These are phyloP conservation scores for Talaromyces liani DNA, from an alignment of 495 filamentous ascomycete genomes.

Conservation along the genomic window DNA sequence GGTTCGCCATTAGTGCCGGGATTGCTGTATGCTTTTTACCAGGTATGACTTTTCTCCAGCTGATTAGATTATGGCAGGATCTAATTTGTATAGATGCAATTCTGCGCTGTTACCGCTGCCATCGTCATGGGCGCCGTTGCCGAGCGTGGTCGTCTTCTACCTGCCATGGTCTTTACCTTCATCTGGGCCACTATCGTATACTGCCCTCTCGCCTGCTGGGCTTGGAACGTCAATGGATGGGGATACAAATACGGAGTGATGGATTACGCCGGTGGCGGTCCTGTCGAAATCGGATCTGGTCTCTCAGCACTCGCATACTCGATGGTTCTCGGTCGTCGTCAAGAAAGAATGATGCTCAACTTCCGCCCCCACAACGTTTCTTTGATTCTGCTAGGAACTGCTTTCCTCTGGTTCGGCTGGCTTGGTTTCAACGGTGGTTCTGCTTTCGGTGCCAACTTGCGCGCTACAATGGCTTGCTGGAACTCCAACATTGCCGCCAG, in stretches of 20 bases:
- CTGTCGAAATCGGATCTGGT: constrained; percentile 95
- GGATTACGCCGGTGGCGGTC: constrained; percentile 95
- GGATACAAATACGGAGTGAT: constrained; percentile 84
- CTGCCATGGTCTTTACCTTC: constrained; percentile 93
- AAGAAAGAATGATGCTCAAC: constrained; percentile 99
- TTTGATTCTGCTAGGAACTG: constrained; percentile 88
- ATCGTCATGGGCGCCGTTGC: constrained; percentile 90
- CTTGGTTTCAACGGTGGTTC: constrained; percentile 98
- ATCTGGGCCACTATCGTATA: constrained; percentile 97
- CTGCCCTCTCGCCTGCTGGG: constrained; percentile 94
- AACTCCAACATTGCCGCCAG: constrained; percentile 90
- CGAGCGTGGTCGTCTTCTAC: constrained; percentile 87
- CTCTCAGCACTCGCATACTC: constrained; percentile 91
- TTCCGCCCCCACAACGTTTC: constrained; percentile 96
- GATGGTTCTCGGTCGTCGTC: constrained; percentile 87
- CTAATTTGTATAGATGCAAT: constrained; percentile 66
- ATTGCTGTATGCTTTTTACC: constrained; percentile 59
- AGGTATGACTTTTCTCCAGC: constrained; percentile 37
- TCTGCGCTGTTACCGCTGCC: constrained; percentile 85
- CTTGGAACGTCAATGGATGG: constrained; percentile 93
- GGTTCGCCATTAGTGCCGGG: constrained; percentile 57
- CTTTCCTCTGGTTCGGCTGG: constrained; percentile 98
- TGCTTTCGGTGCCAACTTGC: constrained; percentile 91
- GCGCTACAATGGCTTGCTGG: constrained; percentile 95
- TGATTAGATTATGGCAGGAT: too few species aligned